Conservation (phyloP, 768 basidiomycete species). For the Lactarius deliciosus region DNA sequence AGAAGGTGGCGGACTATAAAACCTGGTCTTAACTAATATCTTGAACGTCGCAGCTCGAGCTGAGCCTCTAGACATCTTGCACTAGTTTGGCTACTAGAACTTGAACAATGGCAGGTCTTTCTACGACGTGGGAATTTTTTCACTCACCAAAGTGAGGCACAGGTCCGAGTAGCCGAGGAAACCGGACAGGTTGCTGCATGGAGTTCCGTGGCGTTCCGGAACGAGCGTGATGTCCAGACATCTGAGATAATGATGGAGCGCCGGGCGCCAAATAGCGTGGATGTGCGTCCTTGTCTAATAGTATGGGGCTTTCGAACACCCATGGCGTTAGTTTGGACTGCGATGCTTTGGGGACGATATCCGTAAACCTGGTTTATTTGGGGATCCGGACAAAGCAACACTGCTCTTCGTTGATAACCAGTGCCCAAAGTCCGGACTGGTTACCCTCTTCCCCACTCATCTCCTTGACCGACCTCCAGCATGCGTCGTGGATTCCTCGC, state of each 20-base stretch:
- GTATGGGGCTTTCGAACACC: constrained; percentile 4
- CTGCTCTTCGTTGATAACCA: constrained; percentile 11
- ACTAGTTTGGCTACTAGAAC: neutral
- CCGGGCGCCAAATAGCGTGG: neutral
- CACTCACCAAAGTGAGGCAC: neutral
- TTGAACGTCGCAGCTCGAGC: neutral
- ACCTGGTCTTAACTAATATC: neutral
- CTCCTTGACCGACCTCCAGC: neutral
- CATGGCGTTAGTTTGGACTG: neutral
- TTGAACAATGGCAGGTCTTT: neutral
- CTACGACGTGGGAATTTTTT: neutral
- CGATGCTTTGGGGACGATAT: constrained; percentile 5
- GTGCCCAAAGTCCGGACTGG: constrained; percentile 16
- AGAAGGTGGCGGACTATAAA: neutral
- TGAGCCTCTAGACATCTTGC: neutral
- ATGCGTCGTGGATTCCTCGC: constrained; percentile 22
- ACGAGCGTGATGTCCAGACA: neutral
- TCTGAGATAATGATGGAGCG: neutral
- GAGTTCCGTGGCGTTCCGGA: neutral
- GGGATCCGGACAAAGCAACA: constrained; percentile 3
- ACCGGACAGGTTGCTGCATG: neutral
- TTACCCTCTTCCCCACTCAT: neutral
- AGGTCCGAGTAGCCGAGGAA: neutral
- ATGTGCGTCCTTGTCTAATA: neutral
- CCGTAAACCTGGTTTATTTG: constrained; percentile 3